Evolutionary conservation across 163 green algal genomes (phyloP).

Genomic region (Prototheca wickerhamii): DNA sequence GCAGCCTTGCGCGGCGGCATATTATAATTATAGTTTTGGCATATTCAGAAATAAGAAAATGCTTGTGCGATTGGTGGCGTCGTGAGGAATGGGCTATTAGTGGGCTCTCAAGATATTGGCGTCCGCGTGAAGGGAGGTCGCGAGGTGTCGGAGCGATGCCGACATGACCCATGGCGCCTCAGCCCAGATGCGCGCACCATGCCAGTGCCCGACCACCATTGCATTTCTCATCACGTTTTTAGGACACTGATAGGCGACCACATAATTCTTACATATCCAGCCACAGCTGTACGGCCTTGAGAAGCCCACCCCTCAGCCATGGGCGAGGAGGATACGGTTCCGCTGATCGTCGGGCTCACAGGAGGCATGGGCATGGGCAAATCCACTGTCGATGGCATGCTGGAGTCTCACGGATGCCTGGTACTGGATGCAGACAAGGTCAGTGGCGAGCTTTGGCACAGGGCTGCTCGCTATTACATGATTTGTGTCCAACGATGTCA

Average conservation of each 20-base stretch:
- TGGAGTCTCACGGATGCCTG: slow-evolving; percentile 38
- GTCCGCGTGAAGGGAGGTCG: not conserved
- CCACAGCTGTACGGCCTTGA: no score
- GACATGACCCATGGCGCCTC: not conserved
- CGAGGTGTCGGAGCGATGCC: not conserved
- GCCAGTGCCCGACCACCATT: not conserved
- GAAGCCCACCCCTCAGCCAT: no score
- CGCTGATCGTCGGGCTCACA: slow-evolving; percentile 15
- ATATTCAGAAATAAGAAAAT: not conserved
- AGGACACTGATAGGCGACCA: not conserved
- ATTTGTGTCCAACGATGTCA: not conserved
- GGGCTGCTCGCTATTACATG: not conserved
- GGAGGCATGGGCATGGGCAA: slow-evolving; percentile 65
- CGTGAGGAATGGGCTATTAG: not conserved
- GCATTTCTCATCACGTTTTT: not conserved
- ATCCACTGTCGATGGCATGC: slow-evolving; percentile 50
- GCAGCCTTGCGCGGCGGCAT: not conserved
- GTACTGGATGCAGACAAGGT: slow-evolving; percentile 54
- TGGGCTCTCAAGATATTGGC: not conserved
- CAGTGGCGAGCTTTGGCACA: no score
- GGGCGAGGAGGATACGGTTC: no score
- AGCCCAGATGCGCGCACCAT: not conserved
- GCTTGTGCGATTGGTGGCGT: not conserved
- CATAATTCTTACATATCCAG: not conserved
- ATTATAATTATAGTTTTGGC: not conserved